Conservation (phyloP, 208 protist genomes). For the Trypanosoma boissoni region DNA sequence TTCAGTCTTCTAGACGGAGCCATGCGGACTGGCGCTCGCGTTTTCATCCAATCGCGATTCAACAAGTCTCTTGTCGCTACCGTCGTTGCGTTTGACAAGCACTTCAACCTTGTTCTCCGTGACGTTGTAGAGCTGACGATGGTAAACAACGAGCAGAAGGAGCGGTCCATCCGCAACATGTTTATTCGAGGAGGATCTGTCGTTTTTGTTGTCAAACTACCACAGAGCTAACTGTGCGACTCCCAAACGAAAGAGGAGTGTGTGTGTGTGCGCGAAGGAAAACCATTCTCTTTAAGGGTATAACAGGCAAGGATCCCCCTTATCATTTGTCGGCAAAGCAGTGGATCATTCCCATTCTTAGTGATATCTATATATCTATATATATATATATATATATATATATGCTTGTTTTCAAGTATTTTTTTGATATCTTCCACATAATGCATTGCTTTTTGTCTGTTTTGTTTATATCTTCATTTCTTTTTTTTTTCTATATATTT, state of each 20-base stretch:
- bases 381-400: slow-evolving; percentile 1
- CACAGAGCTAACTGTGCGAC: slow-evolving; percentile 32
- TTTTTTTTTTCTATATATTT: slow-evolving; percentile 1
- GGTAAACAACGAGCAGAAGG: slow-evolving; percentile 95
- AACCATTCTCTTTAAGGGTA: too few species aligned
- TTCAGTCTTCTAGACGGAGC: slow-evolving; percentile 79
- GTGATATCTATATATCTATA: background rate
- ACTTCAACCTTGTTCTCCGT: slow-evolving; percentile 99
- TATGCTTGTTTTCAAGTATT: background rate
- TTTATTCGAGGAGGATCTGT: slow-evolving; percentile 99
- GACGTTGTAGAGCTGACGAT: slow-evolving; percentile 74
- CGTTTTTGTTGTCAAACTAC: slow-evolving; percentile 98
- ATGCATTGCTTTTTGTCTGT: background rate
- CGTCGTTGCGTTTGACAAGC: slow-evolving; percentile 99
- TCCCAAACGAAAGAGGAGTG: too few species aligned
- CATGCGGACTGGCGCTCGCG: slow-evolving; percentile 79
- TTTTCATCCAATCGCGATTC: slow-evolving; percentile 99
- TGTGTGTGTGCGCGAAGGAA: too few species aligned
- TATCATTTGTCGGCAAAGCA: too few species aligned
- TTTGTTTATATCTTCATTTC: background rate
- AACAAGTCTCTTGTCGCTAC: slow-evolving; percentile 98
- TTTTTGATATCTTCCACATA: background rate
- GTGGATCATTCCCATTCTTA: too few species aligned
- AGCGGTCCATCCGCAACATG: slow-evolving; percentile 96
- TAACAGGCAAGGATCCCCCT: too few species aligned